A percentile compares a stretch with the other conserved stretches of the same genome.
These are phyloP conservation scores for Schoenoplectus triqueter DNA, from an alignment of 202 grass and related monocot genomes.

Conservation along the genomic window DNA sequence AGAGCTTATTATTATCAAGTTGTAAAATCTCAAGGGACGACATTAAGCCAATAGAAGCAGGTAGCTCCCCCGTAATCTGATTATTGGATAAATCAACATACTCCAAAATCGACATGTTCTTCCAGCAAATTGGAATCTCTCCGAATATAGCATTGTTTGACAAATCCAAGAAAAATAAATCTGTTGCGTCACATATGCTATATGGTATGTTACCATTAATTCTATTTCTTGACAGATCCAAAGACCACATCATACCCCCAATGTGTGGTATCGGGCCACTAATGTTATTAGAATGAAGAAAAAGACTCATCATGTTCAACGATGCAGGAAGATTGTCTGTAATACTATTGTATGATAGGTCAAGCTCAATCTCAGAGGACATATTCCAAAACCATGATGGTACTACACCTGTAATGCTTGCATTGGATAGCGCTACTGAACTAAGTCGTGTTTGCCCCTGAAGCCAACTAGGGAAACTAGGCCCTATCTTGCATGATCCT, in stretches of 20 bases:
- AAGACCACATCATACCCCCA: neutral
- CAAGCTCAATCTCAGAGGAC: neutral
- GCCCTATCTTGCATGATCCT: slow-evolving; percentile 38
- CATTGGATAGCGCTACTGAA: neutral
- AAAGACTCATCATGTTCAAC: neutral
- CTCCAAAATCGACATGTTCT: neutral
- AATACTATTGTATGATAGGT: neutral
- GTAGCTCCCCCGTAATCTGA: neutral
- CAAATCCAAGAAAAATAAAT: neutral
- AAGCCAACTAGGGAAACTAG: slow-evolving; percentile 45
- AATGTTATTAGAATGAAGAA: neutral
- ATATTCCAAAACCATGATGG: neutral
- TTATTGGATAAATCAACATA: slow-evolving; percentile 4
- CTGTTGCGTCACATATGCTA: neutral
- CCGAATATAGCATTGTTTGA: slow-evolving; percentile 26
- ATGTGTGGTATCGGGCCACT: neutral
- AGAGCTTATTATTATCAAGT: slow-evolving; percentile 15
- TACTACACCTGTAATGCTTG: neutral
- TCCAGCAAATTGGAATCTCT: neutral
- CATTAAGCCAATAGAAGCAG: neutral
- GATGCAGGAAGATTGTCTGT: neutral
- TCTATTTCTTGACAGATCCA: neutral
- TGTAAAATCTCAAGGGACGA: neutral
- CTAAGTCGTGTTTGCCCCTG: neutral
- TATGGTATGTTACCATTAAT: slow-evolving; percentile 3